Percentiles rank a stretch among this genome's conserved stretches.
phyloP scores from a whole-genome alignment of 2,329 filamentous ascomycete species.

The Ophiobolus disseminans region DNA sequence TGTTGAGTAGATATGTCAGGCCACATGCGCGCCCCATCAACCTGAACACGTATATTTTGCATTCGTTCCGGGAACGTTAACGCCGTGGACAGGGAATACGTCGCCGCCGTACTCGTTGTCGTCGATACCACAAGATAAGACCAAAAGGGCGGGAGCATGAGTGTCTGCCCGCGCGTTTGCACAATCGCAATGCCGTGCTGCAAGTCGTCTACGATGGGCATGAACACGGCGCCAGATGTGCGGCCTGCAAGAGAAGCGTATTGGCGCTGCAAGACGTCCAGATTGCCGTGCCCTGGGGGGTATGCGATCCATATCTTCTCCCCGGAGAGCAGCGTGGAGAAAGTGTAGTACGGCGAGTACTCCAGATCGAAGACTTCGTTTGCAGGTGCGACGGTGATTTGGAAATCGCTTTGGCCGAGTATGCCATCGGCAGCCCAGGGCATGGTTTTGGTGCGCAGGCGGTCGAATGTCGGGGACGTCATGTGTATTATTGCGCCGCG shows the following conservation, averaged over 20 bases:
- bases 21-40: neutral
- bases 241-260: neutral
- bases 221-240: neutral
- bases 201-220: too few relatives aligned
- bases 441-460: neutral
- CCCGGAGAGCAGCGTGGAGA: slow-evolving; percentile 15
- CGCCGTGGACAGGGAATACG: neutral
- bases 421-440: slow-evolving; percentile 9
- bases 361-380: slow-evolving; percentile 15
- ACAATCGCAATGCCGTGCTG: slow-evolving; percentile 20
- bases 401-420: slow-evolving; percentile 7
- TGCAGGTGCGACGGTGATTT: slow-evolving; percentile 10
- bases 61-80: neutral
- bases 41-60: neutral
- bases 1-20: neutral
- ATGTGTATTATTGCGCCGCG: slow-evolving; percentile 15
- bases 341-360: slow-evolving; percentile 11
- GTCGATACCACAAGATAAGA: slow-evolving; percentile 6
- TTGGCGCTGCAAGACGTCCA: slow-evolving; percentile 3
- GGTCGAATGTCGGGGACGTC: slow-evolving; percentile 16
- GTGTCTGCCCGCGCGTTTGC: slow-evolving; percentile 13
- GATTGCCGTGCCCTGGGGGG: slow-evolving; percentile 5
- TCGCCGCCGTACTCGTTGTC: neutral
- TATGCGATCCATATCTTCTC: slow-evolving; percentile 17
- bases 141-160: slow-evolving; percentile 20